phyloP scores from a whole-genome alignment of 345 rosid species.

The Eucalyptus melliodora region DNA sequence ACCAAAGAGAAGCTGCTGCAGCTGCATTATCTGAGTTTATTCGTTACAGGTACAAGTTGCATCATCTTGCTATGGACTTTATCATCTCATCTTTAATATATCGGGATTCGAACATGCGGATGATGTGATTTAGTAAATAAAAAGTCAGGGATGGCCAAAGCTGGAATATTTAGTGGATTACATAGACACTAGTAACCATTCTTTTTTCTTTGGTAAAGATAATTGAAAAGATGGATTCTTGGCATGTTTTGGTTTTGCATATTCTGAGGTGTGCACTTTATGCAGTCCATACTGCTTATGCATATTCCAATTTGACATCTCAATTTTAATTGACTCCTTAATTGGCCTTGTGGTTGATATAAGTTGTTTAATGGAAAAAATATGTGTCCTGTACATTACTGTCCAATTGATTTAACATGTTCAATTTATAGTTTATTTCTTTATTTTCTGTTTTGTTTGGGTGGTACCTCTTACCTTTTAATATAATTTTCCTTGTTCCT shows the following conservation, averaged over 20 bases:
- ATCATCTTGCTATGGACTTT: background rate
- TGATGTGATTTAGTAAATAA: background rate
- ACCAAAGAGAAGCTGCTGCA: constrained; percentile 95
- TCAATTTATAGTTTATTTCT: background rate
- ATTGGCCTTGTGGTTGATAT: background rate
- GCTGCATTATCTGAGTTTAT: constrained; percentile 94
- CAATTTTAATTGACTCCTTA: background rate
- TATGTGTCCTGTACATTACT: background rate
- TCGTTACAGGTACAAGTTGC: constrained; percentile 49
- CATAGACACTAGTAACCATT: background rate
- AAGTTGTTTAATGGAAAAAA: background rate
- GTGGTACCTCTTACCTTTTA: background rate
- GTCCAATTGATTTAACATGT: background rate
- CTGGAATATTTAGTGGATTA: background rate
- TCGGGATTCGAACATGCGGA: background rate
- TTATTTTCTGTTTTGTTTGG: background rate
- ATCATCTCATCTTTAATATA: background rate
- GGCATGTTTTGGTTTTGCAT: background rate
- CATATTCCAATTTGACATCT: background rate
- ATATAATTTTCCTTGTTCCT: background rate
- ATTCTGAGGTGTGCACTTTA: background rate
- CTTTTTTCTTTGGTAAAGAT: background rate
- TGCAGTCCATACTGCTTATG: background rate
- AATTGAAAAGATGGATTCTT: background rate
- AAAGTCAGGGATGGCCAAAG: background rate